Evolutionary conservation across 2,329 filamentous ascomycete species (phyloP).

Genomic region (Cordyceps sp.): DNA sequence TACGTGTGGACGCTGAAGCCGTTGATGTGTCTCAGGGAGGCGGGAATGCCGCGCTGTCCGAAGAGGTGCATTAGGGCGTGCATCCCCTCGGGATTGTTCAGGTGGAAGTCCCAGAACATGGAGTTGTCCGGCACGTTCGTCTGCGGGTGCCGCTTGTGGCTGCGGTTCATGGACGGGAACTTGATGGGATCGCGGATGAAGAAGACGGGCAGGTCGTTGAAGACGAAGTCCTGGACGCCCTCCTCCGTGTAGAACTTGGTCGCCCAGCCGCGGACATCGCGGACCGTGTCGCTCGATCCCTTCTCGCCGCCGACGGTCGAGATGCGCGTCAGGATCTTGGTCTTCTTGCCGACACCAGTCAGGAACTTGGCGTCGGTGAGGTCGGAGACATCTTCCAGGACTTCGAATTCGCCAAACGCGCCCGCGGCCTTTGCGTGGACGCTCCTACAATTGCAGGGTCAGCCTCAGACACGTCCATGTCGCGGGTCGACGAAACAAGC

Average conservation of each 20-base stretch:
- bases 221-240: slow-evolving; percentile 12
- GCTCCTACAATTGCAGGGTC: not conserved
- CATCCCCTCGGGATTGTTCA: slow-evolving; percentile 27
- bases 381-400: slow-evolving; percentile 35
- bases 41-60: slow-evolving; percentile 28
- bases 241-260: slow-evolving; percentile 13
- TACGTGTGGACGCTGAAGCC: slow-evolving; percentile 31
- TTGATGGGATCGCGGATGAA: slow-evolving; percentile 30
- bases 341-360: slow-evolving; percentile 24
- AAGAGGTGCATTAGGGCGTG: slow-evolving; percentile 37
- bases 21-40: slow-evolving; percentile 26
- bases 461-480: no score
- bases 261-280: slow-evolving; percentile 50
- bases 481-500: no score
- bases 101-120: slow-evolving; percentile 18
- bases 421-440: slow-evolving; percentile 12
- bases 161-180: slow-evolving; percentile 27
- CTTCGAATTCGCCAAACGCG: slow-evolving; percentile 37
- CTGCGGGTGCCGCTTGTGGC: slow-evolving; percentile 25
- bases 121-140: slow-evolving; percentile 24
- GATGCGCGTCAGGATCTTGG: slow-evolving; percentile 1
- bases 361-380: slow-evolving; percentile 34
- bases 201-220: slow-evolving; percentile 31
- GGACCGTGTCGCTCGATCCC: slow-evolving; percentile 46
- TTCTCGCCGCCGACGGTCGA: slow-evolving; percentile 50